These are phyloP conservation scores for Arthrinium puccinioides DNA, from an alignment of 2,329 filamentous ascomycete species.

Conservation along the genomic window DNA sequence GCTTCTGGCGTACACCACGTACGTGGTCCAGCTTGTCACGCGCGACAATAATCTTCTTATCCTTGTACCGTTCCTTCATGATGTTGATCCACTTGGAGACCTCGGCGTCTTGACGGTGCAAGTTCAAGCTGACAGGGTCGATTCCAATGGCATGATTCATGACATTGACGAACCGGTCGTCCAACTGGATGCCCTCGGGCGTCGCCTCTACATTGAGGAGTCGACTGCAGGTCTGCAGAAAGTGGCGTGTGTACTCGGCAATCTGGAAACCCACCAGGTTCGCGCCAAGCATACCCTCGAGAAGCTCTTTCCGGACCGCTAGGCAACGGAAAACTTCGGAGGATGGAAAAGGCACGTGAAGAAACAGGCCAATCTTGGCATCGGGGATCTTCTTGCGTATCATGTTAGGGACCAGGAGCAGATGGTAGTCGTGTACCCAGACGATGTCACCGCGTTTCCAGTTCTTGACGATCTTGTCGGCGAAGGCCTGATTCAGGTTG, in stretches of 20 bases:
- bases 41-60: slow-evolving; percentile 85
- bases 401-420: slow-evolving; percentile 83
- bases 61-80: slow-evolving; percentile 76
- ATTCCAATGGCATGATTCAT: slow-evolving; percentile 83
- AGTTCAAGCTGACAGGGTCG: slow-evolving; percentile 68
- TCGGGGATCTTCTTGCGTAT: slow-evolving; percentile 84
- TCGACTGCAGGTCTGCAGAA: slow-evolving; percentile 90
- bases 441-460: slow-evolving; percentile 92
- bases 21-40: slow-evolving; percentile 92
- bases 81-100: slow-evolving; percentile 73
- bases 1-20: slow-evolving; percentile 86
- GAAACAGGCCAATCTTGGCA: slow-evolving; percentile 91
- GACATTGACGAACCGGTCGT: slow-evolving; percentile 90
- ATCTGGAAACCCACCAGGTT: slow-evolving; percentile 93
- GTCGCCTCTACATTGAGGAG: slow-evolving; percentile 88
- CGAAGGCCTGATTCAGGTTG: slow-evolving; percentile 87
- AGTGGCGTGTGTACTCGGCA: slow-evolving; percentile 86
- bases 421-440: slow-evolving; percentile 94
- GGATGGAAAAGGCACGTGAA: slow-evolving; percentile 91
- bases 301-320: slow-evolving; percentile 75
- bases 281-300: slow-evolving; percentile 88
- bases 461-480: slow-evolving; percentile 79
- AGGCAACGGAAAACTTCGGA: slow-evolving; percentile 94
- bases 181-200: slow-evolving; percentile 78
- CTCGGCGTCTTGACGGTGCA: slow-evolving; percentile 63